Base-by-base conservation (phyloP, 2,329 filamentous ascomycete genomes). In the Chaetomiaceae sp. region DNA sequence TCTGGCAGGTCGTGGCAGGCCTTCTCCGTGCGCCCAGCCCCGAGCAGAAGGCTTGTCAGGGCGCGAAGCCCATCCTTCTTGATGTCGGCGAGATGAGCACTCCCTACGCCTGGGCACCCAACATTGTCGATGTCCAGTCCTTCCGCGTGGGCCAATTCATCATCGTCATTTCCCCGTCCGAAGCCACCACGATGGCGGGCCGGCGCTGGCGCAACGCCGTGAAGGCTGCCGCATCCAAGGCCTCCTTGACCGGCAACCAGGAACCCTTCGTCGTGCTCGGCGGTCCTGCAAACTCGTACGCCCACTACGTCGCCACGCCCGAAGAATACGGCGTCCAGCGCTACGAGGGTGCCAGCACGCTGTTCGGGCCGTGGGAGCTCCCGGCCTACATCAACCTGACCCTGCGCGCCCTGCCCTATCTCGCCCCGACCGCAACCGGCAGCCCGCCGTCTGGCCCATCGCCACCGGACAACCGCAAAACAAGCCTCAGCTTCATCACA, bases 161-260 rank as follows among this genome's bases (percentile, higher is more conserved):
- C 56, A 88, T 96, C 59, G 85, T 96, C 59, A 80, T 95, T n/a
- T 87, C 86, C 25, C 87, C 91, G 0, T 88, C 89, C 42, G 91
- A 96, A 71, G 89, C 88, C 1, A 94, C 89, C 0, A 96, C 91
- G 8, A 96, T 96, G 91, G 81, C 89, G 1, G 91, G 91, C 1
- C 82, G 91, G 11, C 82, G 91, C 31, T 96, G 91, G 91, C 87
- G 87, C 63, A 76, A 81, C 55, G 85, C 88, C 1, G 76, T 94
- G 49, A 73, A 77, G 19, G 69, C 71, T 2, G 77, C 81, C 38
- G 79, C 79, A 6, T 62, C 67, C 1, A 55, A 61, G 11, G 63
- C 74, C 1, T 71, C 79, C 9, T 63, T 72, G 4, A 64, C 63
- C n/a, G 64, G 65, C 12, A 63, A 60, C 6, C 62, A 65, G 7